These are phyloP conservation scores for Aspergillus versicolor DNA, from an alignment of 2,329 filamentous ascomycete genomes.

Conservation along the genomic window DNA sequence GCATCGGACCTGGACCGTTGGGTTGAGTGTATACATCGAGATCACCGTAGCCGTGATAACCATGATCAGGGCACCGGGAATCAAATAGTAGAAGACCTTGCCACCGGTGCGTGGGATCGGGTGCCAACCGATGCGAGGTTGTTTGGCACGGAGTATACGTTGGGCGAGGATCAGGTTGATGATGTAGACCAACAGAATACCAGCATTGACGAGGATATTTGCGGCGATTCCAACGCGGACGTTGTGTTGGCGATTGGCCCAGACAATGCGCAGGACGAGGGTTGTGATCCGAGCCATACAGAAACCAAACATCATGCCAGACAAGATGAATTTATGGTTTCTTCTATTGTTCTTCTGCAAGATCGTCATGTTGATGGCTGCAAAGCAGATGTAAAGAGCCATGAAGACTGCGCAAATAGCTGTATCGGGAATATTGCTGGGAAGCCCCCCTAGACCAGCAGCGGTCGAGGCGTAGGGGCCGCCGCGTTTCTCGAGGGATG, in stretches of 20 bases:
- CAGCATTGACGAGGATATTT: conserved; percentile 69
- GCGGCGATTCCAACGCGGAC: conserved; percentile 56
- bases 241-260: conserved; percentile 50
- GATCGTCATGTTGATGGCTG: conserved; percentile 46
- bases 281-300: conserved; percentile 51
- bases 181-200: conserved; percentile 72
- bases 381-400: conserved; percentile 44
- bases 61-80: conserved; percentile 62
- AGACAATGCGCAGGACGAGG: conserved; percentile 54
- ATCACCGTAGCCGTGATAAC: conserved; percentile 65
- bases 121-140: conserved; percentile 71
- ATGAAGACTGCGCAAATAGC: conserved; percentile 66
- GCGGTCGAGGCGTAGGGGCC: conserved; percentile 31
- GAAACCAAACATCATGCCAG: conserved; percentile 48
- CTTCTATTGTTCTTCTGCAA: conserved; percentile 43
- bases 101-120: conserved; percentile 53
- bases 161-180: conserved; percentile 76
- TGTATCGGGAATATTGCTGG: conserved; percentile 59
- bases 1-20: conserved; percentile 50
- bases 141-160: conserved; percentile 70
- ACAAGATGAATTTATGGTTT: conserved; percentile 52
- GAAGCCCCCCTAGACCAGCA: conserved; percentile 46
- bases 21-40: conserved; percentile 64
- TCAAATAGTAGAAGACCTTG: conserved; percentile 57
- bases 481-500: conserved; percentile 14